Base-by-base conservation (phyloP, 2,329 filamentous ascomycete genomes). In the Aphanocladium album region DNA sequence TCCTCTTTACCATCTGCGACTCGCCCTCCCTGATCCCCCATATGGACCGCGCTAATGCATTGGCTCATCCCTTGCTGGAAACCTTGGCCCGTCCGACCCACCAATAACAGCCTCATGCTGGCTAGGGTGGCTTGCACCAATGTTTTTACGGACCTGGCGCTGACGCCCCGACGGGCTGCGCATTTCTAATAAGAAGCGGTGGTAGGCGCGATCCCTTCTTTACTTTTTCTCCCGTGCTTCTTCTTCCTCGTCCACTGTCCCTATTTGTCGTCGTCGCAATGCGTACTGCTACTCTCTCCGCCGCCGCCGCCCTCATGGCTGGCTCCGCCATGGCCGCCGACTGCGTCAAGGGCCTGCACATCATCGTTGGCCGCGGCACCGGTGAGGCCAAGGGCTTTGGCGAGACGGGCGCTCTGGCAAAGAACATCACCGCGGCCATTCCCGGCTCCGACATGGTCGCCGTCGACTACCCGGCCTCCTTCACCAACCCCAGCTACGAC, bases 351-450 rank as follows among this genome's bases (percentile, higher is more conserved):
- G 74, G 76, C 50, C 66, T 77, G 27, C 73, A 77, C 69, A 68
- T 79, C 57, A 66, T 79, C 60, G 73, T 74, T 56, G 72, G 75
- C 16, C 72, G 76, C 45, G 76, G 76, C 49, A 76, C 73, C 19
- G 62, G 43, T 23, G 76, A 78, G 64, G 50, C 66, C 5, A 52
- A 65, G 9, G 76, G 76, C 33, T 39, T 69, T 3, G 77, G 76
- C 41, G 64, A 65, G 49, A 70, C 72, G 16, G 74, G 73, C 23
- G 62, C 58, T 16, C 59, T 77, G 17, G 74, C 74, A 9, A 62
- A 70, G 21, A 63, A 66, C n/a, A 67, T 78, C 37, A 68, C 69
- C 16, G 64, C 64, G 4, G 65, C 68, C 61, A 63, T 78, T 62
- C 65, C 70, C n/a, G 71, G 69, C 52, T 76, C 74, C 25, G 62